Conservation (phyloP, 371 early-diverging fungal genomes). For the Entomophthora muscae region DNA sequence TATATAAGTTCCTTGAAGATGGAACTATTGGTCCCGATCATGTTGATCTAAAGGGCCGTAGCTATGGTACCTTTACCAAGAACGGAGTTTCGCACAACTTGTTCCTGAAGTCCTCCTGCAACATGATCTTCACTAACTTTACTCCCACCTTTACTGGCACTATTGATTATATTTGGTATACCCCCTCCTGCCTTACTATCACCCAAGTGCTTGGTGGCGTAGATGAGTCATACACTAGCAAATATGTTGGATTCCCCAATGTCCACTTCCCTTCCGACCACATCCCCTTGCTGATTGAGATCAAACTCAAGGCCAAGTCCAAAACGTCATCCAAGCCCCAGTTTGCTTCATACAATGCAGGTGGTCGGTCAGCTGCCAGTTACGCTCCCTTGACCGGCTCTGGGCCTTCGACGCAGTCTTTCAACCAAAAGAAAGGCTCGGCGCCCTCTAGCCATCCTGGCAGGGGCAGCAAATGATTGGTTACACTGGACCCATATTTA, state of each 20-base stretch:
- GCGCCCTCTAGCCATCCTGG: background rate
- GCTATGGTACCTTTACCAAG: constrained; percentile 72
- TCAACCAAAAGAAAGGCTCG: constrained; percentile 3
- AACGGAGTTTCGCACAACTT: constrained; percentile 68
- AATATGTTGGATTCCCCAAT: constrained; percentile 88
- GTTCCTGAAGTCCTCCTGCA: constrained; percentile 56
- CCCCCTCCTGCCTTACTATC: constrained; percentile 50
- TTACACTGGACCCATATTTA: background rate
- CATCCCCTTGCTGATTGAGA: constrained; percentile 19
- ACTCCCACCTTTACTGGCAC: constrained; percentile 82
- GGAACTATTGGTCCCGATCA: constrained; percentile 57
- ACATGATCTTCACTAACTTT: constrained; percentile 91
- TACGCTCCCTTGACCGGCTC: background rate
- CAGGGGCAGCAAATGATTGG: background rate
- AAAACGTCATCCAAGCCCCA: constrained; percentile 9
- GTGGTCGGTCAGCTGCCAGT: background rate
- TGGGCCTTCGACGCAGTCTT: constrained; percentile 6
- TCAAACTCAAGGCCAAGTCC: constrained; percentile 12
- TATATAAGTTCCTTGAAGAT: constrained; percentile 72
- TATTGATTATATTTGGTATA: constrained; percentile 96
- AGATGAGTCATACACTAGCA: constrained; percentile 56
- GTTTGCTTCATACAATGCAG: background rate
- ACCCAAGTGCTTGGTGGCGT: constrained; percentile 72
- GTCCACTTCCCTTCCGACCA: constrained; percentile 86
- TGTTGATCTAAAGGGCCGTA: constrained; percentile 57